Evolutionary conservation across 768 basidiomycete genomes (phyloP), one percentile per base, ranked within the genome.

Genomic region (Russula sp.): DNA sequence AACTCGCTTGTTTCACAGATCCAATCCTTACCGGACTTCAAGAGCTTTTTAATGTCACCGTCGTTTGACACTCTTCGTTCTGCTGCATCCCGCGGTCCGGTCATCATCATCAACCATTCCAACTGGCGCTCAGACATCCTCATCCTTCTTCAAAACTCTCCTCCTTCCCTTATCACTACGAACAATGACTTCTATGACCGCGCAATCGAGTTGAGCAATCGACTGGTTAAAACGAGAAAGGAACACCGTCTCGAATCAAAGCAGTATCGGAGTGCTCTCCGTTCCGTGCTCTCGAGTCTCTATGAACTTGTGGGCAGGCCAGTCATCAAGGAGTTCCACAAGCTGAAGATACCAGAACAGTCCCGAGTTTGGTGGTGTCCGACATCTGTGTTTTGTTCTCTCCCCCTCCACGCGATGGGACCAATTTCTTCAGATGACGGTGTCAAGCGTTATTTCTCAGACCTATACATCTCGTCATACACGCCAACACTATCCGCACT

Each of bases 361-460:
- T 55, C 57, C 27, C 64, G 55, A 7, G 45, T 67, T 34, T 65
- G 63, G 63, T 65, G 64, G 64, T 67, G 63, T 8, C 44, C 59
- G 9, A 61, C 53, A 7, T 54, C 59, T 2, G 50, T 53, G 0
- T 59, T 67, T 3, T 58, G 50, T 3, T 66, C 54, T 27, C 50
- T 67, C 4, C 66, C 63, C 2, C 47, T 65, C 9, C 66, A 67
- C 20, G 66, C 66, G 13, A 64, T 64, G 31, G 62, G 61, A 2
- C 42, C 55, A 8, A 57, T 64, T 31, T 35, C 35, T 1, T 53
- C 32, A 7, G 18, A 55, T 11, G 51, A 32, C 10, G 14, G 27
- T 8, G 4, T 40, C 7, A n/a, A 18, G 2, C 31, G 10, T 2
- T 49, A 60, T 52, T 48, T 61, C 16, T 53, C 55, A 31, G 53